phyloP scores from a whole-genome alignment of 768 basidiomycete genomes.

The Trametes cubensis region DNA sequence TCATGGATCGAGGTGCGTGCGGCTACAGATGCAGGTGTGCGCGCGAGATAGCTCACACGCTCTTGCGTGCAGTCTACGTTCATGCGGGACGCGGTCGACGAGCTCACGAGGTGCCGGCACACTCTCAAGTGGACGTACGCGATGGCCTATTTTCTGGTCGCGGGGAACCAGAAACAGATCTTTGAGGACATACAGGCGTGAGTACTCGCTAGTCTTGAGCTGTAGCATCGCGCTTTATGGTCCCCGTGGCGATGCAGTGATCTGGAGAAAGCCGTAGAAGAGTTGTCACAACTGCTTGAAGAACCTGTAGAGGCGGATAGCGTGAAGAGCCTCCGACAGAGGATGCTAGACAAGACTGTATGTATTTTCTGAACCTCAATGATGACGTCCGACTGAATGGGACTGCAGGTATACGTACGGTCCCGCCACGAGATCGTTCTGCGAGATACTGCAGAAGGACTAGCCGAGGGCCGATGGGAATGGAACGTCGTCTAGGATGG shows the following conservation, averaged over 20 bases:
- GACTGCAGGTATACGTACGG: slow-evolving; percentile 70
- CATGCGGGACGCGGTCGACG: slow-evolving; percentile 96
- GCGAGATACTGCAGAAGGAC: slow-evolving; percentile 89
- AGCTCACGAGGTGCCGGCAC: slow-evolving; percentile 82
- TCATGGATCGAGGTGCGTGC: slow-evolving; percentile 93
- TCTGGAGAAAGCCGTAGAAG: slow-evolving; percentile 92
- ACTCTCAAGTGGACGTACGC: slow-evolving; percentile 99
- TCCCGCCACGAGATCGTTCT: slow-evolving; percentile 92
- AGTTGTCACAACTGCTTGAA: slow-evolving; percentile 89
- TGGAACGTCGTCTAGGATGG: slow-evolving; percentile 49
- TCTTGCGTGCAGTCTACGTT: slow-evolving; percentile 53
- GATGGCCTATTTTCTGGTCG: slow-evolving; percentile 97
- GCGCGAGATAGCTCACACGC: too few species aligned
- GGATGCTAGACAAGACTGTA: slow-evolving; percentile 92
- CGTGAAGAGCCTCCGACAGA: slow-evolving; percentile 80
- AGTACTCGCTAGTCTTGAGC: slow-evolving; percentile 22
- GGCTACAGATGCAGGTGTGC: too few species aligned
- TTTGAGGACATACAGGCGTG: slow-evolving; percentile 97
- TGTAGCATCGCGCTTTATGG: neutral
- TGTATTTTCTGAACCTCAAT: slow-evolving; percentile 3
- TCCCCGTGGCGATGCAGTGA: slow-evolving; percentile 52
- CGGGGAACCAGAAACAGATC: slow-evolving; percentile 89
- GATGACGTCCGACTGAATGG: neutral
- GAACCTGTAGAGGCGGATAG: slow-evolving; percentile 81
- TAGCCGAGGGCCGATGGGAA: slow-evolving; percentile 80